phyloP scores from a whole-genome alignment of 2,329 filamentous ascomycete genomes.

The Teratosphaeria gauchensis region DNA sequence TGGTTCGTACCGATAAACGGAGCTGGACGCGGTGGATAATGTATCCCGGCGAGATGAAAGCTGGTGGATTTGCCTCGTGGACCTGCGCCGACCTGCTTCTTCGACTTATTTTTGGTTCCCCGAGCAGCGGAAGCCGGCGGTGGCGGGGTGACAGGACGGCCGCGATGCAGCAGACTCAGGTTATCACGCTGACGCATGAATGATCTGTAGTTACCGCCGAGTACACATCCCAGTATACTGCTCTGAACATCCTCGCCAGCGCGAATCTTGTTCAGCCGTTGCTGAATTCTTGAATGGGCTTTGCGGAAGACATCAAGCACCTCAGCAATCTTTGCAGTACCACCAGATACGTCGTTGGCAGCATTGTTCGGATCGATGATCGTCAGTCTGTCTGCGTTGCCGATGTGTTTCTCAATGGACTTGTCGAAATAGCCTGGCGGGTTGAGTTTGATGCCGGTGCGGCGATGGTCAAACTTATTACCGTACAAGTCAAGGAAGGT shows the following conservation, averaged over 20 bases:
- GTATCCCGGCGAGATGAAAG: background rate
- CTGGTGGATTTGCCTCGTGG: background rate
- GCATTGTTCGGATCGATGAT: constrained; percentile 87
- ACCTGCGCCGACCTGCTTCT: background rate
- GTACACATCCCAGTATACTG: constrained; percentile 61
- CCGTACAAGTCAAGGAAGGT: constrained; percentile 88
- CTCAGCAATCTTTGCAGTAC: constrained; percentile 58
- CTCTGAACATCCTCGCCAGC: constrained; percentile 15
- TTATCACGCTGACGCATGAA: constrained; percentile 61
- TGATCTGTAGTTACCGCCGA: constrained; percentile 69
- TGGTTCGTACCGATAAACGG: background rate
- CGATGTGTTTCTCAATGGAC: constrained; percentile 29
- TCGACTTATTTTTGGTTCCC: background rate
- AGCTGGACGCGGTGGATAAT: background rate
- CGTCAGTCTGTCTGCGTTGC: constrained; percentile 59
- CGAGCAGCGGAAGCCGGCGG: background rate
- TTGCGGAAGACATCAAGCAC: constrained; percentile 62
- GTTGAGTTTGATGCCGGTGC: constrained; percentile 64
- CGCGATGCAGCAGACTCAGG: constrained; percentile 29
- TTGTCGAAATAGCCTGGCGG: constrained; percentile 70
- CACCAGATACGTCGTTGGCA: constrained; percentile 81
- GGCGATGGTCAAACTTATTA: constrained; percentile 62
- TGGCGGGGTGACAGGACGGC: constrained; percentile 2
- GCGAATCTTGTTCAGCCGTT: constrained; percentile 32
- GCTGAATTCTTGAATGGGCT: constrained; percentile 47